Evolutionary conservation across 2,329 filamentous ascomycete species (phyloP).

Genomic region (Botrytis cinerea): DNA sequence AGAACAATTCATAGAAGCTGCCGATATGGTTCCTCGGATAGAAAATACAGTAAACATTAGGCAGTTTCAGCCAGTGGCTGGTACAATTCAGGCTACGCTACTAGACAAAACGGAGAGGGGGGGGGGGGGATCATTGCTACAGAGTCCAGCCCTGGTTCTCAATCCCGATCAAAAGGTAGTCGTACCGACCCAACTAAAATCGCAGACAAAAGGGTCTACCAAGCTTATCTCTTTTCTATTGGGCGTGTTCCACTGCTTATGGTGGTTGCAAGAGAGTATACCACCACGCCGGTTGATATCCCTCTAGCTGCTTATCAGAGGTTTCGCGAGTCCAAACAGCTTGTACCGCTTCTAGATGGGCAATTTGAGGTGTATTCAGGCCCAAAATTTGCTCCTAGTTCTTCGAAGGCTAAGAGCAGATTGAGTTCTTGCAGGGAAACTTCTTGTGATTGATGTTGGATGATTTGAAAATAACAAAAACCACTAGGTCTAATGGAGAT

Average conservation of each 20-base stretch:
- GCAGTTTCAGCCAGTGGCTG: slow-evolving; percentile 40
- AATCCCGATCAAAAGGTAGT: not conserved
- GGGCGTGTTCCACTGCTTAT: not conserved
- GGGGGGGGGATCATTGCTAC: not conserved
- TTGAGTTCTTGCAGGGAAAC: slow-evolving; percentile 40
- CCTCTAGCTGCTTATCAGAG: too few species aligned
- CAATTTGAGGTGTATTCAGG: too few species aligned
- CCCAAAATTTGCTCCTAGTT: too few species aligned
- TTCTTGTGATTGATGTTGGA: slow-evolving; percentile 19
- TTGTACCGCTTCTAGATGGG: too few species aligned
- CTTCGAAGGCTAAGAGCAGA: slow-evolving; percentile 16
- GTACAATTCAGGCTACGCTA: slow-evolving; percentile 37
- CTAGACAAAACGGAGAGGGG: slow-evolving; percentile 43
- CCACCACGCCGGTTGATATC: too few species aligned
- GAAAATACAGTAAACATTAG: slow-evolving; percentile 45
- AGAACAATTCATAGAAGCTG: slow-evolving; percentile 5
- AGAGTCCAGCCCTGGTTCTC: not conserved
- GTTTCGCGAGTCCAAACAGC: too few species aligned
- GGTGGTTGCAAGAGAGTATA: too few species aligned
- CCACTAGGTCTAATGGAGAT: not conserved
- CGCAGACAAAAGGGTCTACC: not conserved
- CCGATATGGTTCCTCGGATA: slow-evolving; percentile 41
- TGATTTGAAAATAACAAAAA: not conserved
- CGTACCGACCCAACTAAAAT: not conserved
- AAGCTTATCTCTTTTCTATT: not conserved